These are phyloP conservation scores for Dispira parvispora DNA, from an alignment of 192 early-diverging fungal genomes.

Conservation along the genomic window DNA sequence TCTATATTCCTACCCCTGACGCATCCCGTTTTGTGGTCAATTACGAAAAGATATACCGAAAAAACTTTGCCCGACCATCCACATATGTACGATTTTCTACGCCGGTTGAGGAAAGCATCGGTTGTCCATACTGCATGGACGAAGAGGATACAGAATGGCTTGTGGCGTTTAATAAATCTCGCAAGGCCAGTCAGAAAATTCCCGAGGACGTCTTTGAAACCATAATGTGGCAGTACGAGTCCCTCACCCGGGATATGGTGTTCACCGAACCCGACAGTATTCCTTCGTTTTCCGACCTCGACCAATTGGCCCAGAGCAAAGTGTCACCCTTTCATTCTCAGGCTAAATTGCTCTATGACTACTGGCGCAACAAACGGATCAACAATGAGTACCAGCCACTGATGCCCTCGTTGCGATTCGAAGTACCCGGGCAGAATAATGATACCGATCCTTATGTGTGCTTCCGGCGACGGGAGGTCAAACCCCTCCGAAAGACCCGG, in stretches of 20 bases:
- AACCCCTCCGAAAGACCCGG: constrained; percentile 68
- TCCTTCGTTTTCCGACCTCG: constrained; percentile 21
- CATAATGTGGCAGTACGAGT: constrained; percentile 62
- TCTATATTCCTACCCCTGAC: constrained; percentile 86
- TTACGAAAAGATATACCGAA: constrained; percentile 52
- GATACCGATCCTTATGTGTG: constrained; percentile 91
- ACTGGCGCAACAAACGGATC: constrained; percentile 22
- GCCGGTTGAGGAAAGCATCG: constrained; percentile 72
- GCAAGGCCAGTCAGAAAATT: constrained; percentile 22
- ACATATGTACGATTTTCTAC: constrained; percentile 74
- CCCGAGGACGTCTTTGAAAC: constrained; percentile 62
- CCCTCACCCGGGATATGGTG: constrained; percentile 45
- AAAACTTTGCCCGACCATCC: constrained; percentile 50
- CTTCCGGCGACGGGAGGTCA: constrained; percentile 89
- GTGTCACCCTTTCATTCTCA: constrained; percentile 12
- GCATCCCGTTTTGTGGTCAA: constrained; percentile 51
- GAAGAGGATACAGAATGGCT: constrained; percentile 70
- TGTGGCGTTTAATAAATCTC: constrained; percentile 20
- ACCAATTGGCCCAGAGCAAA: constrained; percentile 20
- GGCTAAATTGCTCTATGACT: constrained; percentile 15
- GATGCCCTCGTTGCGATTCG: constrained; percentile 28
- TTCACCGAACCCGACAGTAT: constrained; percentile 21
- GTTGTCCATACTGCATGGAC: constrained; percentile 77
- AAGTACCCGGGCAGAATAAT: constrained; percentile 37
- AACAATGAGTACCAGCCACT: constrained; percentile 16